Conservation (phyloP, 768 basidiomycete species). For the Kwoniella sp. region DNA sequence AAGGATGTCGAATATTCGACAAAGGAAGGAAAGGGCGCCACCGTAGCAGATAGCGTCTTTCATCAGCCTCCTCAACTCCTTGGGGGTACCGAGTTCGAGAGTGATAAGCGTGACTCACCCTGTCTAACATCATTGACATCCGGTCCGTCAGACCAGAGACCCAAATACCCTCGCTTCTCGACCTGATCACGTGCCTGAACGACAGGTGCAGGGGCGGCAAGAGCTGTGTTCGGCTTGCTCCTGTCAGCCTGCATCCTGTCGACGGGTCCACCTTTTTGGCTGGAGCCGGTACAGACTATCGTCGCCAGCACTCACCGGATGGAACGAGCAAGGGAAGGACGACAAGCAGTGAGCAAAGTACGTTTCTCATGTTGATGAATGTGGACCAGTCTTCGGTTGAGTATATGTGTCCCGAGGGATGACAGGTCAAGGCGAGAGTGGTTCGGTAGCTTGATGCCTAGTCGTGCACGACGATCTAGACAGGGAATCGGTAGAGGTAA, state of each 20-base stretch:
- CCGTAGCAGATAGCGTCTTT: no score
- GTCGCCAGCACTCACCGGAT: constrained; percentile 7
- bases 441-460: no score
- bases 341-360: not conserved
- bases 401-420: not conserved
- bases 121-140: constrained; percentile 31
- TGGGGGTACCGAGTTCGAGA: no score
- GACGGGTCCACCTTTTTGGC: no score
- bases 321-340: constrained; percentile 2
- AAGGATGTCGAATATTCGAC: not conserved
- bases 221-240: not conserved
- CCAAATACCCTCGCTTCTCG: not conserved
- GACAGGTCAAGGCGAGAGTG: no score
- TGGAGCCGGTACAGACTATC: no score
- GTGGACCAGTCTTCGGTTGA: not conserved
- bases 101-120: constrained; percentile 27
- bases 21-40: not conserved
- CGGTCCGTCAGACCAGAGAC: constrained; percentile 30
- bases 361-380: not conserved
- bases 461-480: not conserved
- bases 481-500: not conserved
- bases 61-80: no score
- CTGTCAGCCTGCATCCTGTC: no score
- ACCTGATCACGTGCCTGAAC: not conserved
- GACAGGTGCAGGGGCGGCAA: not conserved